A percentile compares a stretch with the other conserved stretches of the same genome.
phyloP scores from a whole-genome alignment of 1,139 yeast species.

The Protomyces inouyei region DNA sequence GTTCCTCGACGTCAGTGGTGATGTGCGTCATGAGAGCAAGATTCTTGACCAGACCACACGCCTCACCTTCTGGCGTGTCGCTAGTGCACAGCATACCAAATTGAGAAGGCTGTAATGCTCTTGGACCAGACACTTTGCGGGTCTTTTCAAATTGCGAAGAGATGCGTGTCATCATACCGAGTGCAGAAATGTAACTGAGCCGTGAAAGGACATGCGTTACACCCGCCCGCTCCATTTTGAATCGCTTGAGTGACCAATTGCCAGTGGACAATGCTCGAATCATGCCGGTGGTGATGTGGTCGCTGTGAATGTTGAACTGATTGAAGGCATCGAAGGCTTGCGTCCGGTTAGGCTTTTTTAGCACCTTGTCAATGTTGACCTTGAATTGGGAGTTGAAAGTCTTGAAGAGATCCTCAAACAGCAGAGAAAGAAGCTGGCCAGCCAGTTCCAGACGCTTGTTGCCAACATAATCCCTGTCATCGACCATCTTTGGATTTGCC shows the following conservation, averaged over 20 bases:
- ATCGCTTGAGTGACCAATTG: conserved; percentile 96
- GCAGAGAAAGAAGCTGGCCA: conserved; percentile 89
- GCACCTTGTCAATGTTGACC: conserved; percentile 84
- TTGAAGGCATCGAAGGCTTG: conserved; percentile 90
- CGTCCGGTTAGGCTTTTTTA: conserved; percentile 90
- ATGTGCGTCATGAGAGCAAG: conserved; percentile 97
- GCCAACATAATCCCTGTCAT: conserved; percentile 97
- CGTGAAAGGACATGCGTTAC: conserved; percentile 94
- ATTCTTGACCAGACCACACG: conserved; percentile 96
- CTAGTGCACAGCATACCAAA: conserved; percentile 67
- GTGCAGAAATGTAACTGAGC: conserved; percentile 84
- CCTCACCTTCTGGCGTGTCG: conserved; percentile 99
- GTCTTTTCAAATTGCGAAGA: conserved; percentile 97
- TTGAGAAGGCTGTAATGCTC: conserved; percentile 91
- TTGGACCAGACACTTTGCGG: conserved; percentile 96
- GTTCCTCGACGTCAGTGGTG: conserved; percentile 96
- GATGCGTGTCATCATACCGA: conserved; percentile 99
- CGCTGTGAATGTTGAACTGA: conserved; percentile 83
- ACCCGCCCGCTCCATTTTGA: conserved; percentile 99
- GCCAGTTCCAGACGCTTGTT: conserved; percentile 95
- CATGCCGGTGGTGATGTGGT: conserved; percentile 88
- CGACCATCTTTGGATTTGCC: conserved; percentile 91
- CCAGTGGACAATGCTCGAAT: conserved; percentile 97
- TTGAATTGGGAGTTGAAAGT: conserved; percentile 93
- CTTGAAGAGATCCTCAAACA: conserved; percentile 94